These are phyloP conservation scores for Coemansia sp. DNA, from an alignment of 192 early-diverging fungal genomes.

Conservation along the genomic window DNA sequence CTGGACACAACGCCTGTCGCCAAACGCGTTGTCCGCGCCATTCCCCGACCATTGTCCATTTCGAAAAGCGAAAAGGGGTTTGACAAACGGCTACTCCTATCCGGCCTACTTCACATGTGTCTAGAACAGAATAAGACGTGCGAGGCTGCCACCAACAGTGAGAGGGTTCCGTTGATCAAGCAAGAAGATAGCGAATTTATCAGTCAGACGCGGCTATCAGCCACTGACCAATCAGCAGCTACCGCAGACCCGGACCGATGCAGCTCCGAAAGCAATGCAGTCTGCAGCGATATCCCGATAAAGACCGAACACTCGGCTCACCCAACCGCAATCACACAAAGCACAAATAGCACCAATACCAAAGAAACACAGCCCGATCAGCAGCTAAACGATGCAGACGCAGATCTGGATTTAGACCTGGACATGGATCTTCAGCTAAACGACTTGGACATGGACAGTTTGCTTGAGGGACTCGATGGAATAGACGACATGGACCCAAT, in stretches of 20 bases:
- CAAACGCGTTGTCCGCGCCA: conserved; percentile 21
- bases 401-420: conserved; percentile 13
- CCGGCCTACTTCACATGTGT: conserved; percentile 19
- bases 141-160: no score
- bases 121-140: background rate
- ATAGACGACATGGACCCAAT: conserved; percentile 14
- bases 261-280: no score
- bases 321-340: no score
- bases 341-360: no score
- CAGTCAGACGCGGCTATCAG: no score
- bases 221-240: background rate
- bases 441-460: conserved; percentile 34
- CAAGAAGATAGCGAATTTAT: no score
- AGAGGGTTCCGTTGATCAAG: no score
- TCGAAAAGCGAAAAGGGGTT: conserved; percentile 32
- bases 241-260: background rate
- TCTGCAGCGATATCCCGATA: no score
- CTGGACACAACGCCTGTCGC: conserved; percentile 29
- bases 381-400: background rate
- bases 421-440: conserved; percentile 25
- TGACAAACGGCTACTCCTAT: conserved; percentile 44
- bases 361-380: background rate
- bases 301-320: no score
- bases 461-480: conserved; percentile 26
- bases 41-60: conserved; percentile 25